Evolutionary conservation across 2,329 filamentous ascomycete species (phyloP).

Genomic region (Monilinia fructigena): DNA sequence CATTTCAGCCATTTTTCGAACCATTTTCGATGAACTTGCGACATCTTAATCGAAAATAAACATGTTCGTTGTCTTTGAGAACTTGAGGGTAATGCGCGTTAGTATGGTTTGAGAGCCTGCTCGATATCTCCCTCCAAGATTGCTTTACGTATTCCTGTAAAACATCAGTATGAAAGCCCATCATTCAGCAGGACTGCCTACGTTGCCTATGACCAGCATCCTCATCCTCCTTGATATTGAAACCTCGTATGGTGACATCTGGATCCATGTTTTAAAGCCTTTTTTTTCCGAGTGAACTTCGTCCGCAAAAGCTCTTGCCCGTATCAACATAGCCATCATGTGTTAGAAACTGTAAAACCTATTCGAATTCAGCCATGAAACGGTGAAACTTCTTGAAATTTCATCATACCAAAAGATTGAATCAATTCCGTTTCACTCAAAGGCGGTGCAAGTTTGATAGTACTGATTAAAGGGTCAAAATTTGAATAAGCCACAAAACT

Average conservation of each 20-base stretch:
- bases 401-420: conserved; percentile 66
- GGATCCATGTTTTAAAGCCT: conserved; percentile 63
- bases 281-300: conserved; percentile 73
- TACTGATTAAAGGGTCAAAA: conserved; percentile 26
- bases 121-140: conserved; percentile 93
- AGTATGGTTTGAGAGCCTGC: conserved; percentile 79
- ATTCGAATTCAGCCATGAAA: conserved; percentile 18
- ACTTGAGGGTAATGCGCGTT: conserved; percentile 77
- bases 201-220: conserved; percentile 86
- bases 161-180: conserved; percentile 13
- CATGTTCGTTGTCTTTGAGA: conserved; percentile 74
- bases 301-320: conserved; percentile 80
- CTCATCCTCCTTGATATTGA: conserved; percentile 74
- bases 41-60: conserved; percentile 84
- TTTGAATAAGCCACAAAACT: neutral
- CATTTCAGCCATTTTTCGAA: conserved; percentile 69
- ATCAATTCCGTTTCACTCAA: conserved; percentile 76
- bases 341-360: conserved; percentile 79
- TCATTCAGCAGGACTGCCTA: conserved; percentile 46
- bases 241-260: conserved; percentile 51
- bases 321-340: conserved; percentile 97
- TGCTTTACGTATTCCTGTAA: conserved; percentile 74
- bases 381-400: neutral
- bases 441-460: conserved; percentile 53
- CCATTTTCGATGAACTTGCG: conserved; percentile 94